A percentile compares a stretch with the other conserved stretches of the same genome.
Evolutionary conservation across 73 alveolate species (phyloP).

Genomic region (Uronychia binucleata): DNA sequence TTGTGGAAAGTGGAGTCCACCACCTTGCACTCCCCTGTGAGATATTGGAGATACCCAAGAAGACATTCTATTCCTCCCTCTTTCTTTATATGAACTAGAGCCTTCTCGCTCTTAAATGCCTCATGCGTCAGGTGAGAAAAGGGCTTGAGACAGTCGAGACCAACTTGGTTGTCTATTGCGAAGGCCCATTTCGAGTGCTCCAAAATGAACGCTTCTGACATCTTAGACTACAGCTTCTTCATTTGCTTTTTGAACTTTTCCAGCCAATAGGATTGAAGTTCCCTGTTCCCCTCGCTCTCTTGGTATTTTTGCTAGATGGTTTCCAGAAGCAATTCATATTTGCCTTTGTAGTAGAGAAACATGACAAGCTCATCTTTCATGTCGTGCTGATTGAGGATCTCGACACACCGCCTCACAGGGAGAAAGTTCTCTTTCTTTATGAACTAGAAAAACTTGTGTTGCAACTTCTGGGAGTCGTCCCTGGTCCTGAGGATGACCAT

Average conservation of each 20-base stretch:
- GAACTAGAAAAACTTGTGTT: not conserved
- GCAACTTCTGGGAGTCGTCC: not conserved
- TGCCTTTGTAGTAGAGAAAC: not conserved
- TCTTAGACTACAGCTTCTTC: not conserved
- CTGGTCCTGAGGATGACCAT: not conserved
- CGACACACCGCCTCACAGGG: not conserved
- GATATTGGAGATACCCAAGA: not conserved
- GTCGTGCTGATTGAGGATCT: not conserved
- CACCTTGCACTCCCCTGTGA: not conserved
- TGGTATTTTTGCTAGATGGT: not conserved
- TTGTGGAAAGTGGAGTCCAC: not conserved
- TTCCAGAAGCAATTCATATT: not conserved
- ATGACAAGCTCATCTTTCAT: not conserved
- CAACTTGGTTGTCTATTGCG: not conserved
- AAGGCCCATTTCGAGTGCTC: not conserved
- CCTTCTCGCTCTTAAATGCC: not conserved
- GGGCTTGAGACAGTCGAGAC: not conserved
- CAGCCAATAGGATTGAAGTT: not conserved
- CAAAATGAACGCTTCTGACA: not conserved
- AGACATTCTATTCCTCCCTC: not conserved
- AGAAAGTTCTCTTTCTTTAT: not conserved
- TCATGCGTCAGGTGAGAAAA: not conserved
- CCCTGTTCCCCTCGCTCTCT: not conserved
- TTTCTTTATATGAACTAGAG: not conserved
- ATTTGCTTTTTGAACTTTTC: not conserved